A percentile compares a stretch with the other conserved stretches of the same genome.
Evolutionary conservation across 202 grass and related monocot genomes (phyloP).

Genomic region (Musa balbisiana): DNA sequence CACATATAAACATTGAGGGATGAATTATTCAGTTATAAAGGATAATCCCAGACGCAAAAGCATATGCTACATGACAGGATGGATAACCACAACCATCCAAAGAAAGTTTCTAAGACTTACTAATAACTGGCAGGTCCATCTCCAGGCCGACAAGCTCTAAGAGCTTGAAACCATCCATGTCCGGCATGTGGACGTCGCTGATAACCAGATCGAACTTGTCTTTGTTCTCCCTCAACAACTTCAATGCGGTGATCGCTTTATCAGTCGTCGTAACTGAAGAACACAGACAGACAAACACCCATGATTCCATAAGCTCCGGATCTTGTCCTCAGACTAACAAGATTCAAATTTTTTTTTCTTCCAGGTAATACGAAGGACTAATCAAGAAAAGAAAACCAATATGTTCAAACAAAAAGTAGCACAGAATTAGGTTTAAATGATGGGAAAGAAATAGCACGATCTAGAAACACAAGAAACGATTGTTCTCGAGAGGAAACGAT

Average conservation of each 20-base stretch:
- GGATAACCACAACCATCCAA: background rate
- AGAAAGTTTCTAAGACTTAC: slow-evolving; percentile 22
- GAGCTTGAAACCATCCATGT: slow-evolving; percentile 63
- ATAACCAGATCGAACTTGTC: slow-evolving; percentile 63
- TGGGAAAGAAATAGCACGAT: background rate
- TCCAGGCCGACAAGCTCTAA: slow-evolving; percentile 54
- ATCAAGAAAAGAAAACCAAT: background rate
- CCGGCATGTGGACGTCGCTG: slow-evolving; percentile 48
- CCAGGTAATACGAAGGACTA: background rate
- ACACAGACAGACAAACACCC: background rate
- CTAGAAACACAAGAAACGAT: background rate
- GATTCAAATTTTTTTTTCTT: background rate
- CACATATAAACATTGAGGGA: too few relatives aligned
- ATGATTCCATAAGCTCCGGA: background rate
- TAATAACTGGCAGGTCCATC: slow-evolving; percentile 76
- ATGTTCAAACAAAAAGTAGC: background rate
- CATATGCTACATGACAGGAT: background rate
- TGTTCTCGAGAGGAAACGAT: too few relatives aligned
- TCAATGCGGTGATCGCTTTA: slow-evolving; percentile 29
- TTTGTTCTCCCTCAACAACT: slow-evolving; percentile 43
- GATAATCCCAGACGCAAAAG: background rate
- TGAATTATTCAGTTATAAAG: too few relatives aligned
- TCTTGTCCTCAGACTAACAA: background rate
- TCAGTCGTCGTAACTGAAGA: slow-evolving; percentile 33
- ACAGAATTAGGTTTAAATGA: background rate